A percentile compares a stretch with the other conserved stretches of the same genome.
These are phyloP conservation scores for Triticum monococcum DNA, from an alignment of 176 grass and related monocot genomes.

Conservation along the genomic window DNA sequence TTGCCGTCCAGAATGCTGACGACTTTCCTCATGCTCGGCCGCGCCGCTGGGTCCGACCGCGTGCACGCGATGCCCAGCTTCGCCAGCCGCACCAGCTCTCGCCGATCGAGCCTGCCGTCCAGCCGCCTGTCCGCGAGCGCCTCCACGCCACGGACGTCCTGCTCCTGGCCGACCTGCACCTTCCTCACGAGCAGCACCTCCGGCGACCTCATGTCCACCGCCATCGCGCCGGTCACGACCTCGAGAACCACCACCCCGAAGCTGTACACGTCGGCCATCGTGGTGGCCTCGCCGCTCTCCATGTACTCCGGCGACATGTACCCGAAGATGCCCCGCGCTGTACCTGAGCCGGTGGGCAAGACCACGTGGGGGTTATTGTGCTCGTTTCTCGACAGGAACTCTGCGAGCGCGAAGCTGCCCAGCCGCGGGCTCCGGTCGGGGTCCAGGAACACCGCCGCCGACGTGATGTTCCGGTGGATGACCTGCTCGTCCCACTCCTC, in stretches of 20 bases:
- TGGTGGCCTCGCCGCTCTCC: constrained; percentile 65
- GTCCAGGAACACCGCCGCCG: constrained; percentile 77
- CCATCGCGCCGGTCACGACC: constrained; percentile 59
- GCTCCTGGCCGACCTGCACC: constrained; percentile 25
- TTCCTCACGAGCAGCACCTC: constrained; percentile 77
- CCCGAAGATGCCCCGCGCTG: constrained; percentile 80
- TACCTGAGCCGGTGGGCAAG: constrained; percentile 19
- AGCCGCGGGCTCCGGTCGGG: constrained; percentile 69
- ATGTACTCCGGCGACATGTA: constrained; percentile 95
- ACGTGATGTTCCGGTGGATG: constrained; percentile 92
- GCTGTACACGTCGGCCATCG: constrained; percentile 88
- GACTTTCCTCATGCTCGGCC: constrained; percentile 75
- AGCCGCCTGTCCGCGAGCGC: constrained; percentile 57
- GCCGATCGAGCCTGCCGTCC: constrained; percentile 33
- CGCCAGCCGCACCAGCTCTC: constrained; percentile 49
- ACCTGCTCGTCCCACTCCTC: constrained; percentile 98
- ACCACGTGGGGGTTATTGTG: constrained; percentile 34
- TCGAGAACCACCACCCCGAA: constrained; percentile 82
- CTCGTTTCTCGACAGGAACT: constrained; percentile 84
- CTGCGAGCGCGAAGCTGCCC: constrained; percentile 82
- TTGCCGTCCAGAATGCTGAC: constrained; percentile 82
- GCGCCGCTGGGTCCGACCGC: constrained; percentile 38
- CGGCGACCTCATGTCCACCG: constrained; percentile 62
- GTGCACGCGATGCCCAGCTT: constrained; percentile 74
- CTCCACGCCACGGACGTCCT: constrained; percentile 23